These are phyloP conservation scores for Trypanosoma avium DNA, from an alignment of 208 protist species.

Conservation along the genomic window DNA sequence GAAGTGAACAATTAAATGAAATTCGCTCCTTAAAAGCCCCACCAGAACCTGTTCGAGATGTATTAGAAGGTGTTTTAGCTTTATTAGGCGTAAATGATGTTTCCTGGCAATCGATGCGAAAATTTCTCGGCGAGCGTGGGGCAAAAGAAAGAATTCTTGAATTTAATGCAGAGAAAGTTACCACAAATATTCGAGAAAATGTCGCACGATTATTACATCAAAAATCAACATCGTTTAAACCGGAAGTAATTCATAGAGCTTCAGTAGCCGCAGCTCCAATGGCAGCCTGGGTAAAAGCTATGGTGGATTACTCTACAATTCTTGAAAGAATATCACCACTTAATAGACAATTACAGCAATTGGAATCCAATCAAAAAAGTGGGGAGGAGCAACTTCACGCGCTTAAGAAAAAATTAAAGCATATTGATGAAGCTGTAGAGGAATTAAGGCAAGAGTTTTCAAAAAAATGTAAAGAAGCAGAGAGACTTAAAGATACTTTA, in stretches of 20 bases:
- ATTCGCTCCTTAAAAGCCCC: conserved; percentile 94
- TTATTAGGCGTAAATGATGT: conserved; percentile 95
- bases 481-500: conserved; percentile 82
- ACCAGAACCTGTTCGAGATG: conserved; percentile 94
- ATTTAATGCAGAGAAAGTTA: conserved; percentile 95
- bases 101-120: conserved; percentile 96
- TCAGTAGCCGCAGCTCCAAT: conserved; percentile 95
- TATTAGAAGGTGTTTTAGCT: conserved; percentile 95
- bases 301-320: conserved; percentile 95
- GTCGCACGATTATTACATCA: conserved; percentile 85
- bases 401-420: conserved; percentile 83
- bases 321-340: conserved; percentile 91
- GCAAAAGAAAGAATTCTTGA: conserved; percentile 96
- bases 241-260: conserved; percentile 90
- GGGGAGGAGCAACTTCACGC: conserved; percentile 77
- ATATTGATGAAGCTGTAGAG: conserved; percentile 88
- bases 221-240: conserved; percentile 91
- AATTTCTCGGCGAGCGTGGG: conserved; percentile 91
- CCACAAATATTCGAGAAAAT: conserved; percentile 74
- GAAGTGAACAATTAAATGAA: conserved; percentile 94
- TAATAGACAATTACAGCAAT: conserved; percentile 75
- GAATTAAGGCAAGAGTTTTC: conserved; percentile 80
- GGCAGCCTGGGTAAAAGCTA: conserved; percentile 97
- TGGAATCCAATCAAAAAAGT: conserved; percentile 73
- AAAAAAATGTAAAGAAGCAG: conserved; percentile 94